Evolutionary conservation across 371 early-diverging fungal species (phyloP).

Genomic region (Blakeslea trispora): DNA sequence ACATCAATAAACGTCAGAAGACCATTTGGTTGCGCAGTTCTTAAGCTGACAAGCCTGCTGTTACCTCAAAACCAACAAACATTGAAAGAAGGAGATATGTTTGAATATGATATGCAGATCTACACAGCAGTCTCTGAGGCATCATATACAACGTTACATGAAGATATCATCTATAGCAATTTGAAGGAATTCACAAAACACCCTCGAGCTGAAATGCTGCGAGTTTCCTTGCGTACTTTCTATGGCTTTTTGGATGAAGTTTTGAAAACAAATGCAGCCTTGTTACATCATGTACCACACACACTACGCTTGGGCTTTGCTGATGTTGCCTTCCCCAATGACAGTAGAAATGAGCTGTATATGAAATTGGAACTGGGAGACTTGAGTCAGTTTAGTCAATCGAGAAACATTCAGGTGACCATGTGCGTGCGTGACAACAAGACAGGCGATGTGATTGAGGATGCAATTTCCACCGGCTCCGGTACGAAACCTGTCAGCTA

Average conservation of each 20-base stretch:
- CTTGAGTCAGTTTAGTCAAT: constrained; percentile 55
- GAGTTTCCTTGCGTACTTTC: constrained; percentile 55
- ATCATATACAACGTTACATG: constrained; percentile 56
- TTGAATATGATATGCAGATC: constrained; percentile 60
- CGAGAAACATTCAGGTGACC: constrained; percentile 64
- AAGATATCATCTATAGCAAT: constrained; percentile 60
- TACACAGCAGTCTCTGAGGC: constrained; percentile 59
- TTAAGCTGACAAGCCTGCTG: constrained; percentile 51
- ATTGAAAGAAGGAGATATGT: constrained; percentile 11
- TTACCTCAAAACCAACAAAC: constrained; percentile 12
- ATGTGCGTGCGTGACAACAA: constrained; percentile 60
- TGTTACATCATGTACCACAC: constrained; percentile 48
- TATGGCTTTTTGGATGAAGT: constrained; percentile 51
- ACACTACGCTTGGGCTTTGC: constrained; percentile 67
- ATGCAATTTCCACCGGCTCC: constrained; percentile 60
- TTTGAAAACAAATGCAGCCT: constrained; percentile 47
- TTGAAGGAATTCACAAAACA: constrained; percentile 50
- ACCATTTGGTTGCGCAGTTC: constrained; percentile 71
- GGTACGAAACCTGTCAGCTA: constrained; percentile 43
- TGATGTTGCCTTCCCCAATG: constrained; percentile 67
- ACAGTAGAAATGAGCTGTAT: constrained; percentile 65
- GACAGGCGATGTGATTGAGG: constrained; percentile 58
- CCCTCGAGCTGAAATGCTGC: constrained; percentile 56
- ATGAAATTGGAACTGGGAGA: constrained; percentile 66
- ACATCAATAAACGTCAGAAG: constrained; percentile 37